Conservation (phyloP, 1,284 basidiomycete genomes). For the Bjerkandera adusta region DNA sequence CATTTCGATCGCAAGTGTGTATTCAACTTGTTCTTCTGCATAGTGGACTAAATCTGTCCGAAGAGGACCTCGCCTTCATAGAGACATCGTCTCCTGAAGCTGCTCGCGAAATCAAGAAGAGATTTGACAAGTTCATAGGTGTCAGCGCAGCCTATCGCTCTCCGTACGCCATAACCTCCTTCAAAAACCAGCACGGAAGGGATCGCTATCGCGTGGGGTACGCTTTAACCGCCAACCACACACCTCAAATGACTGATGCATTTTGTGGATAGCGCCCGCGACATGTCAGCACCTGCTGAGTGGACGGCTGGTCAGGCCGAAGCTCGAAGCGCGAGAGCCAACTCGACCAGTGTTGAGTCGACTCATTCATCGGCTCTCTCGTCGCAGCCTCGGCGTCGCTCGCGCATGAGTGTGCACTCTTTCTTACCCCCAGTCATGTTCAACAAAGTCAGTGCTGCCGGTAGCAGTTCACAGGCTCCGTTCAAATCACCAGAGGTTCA, state of each 20-base stretch:
- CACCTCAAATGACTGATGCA: slow-evolving; percentile 10
- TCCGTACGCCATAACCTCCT: slow-evolving; percentile 74
- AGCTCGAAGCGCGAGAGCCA: slow-evolving; percentile 16
- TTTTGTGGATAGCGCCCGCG: slow-evolving; percentile 31
- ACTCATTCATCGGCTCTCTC: slow-evolving; percentile 10
- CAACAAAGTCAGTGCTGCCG: slow-evolving; percentile 36
- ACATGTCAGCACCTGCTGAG: slow-evolving; percentile 50
- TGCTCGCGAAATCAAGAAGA: slow-evolving; percentile 70
- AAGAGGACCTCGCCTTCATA: slow-evolving; percentile 64
- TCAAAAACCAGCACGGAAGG: slow-evolving; percentile 75
- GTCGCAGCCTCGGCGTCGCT: slow-evolving; percentile 37
- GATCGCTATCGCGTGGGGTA: slow-evolving; percentile 71
- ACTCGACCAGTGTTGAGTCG: slow-evolving; percentile 14
- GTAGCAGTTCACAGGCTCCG: too few species aligned
- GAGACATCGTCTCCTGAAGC: slow-evolving; percentile 74
- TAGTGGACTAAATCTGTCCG: background rate
- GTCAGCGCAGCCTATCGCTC: slow-evolving; percentile 66
- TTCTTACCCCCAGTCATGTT: slow-evolving; percentile 55
- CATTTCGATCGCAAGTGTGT: slow-evolving; percentile 61
- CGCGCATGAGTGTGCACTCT: slow-evolving; percentile 66
- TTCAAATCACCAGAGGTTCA: slow-evolving; percentile 25
- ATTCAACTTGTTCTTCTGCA: background rate
- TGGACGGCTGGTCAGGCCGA: slow-evolving; percentile 29
- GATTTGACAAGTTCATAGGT: slow-evolving; percentile 65
- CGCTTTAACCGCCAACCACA: background rate